Base-by-base conservation (phyloP, 345 rosid species). In the Hevea brasiliensis region DNA sequence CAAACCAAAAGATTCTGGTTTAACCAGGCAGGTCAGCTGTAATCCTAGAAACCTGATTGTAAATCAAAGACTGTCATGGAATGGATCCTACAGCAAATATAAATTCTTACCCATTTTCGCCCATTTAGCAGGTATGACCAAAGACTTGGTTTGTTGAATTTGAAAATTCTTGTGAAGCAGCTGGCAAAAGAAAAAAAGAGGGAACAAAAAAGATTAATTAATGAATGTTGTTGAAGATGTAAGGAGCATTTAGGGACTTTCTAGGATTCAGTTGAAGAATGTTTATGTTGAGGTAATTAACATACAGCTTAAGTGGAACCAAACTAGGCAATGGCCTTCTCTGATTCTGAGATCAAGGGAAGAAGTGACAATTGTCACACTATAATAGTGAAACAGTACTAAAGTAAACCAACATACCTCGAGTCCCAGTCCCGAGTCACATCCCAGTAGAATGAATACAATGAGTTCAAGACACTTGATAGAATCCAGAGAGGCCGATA, bases 371-470 rank as follows among this genome's bases (percentile, higher is more conserved):
- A 9, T 21, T 59, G 50, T 50, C 50, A 62, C 24, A 37, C 17
- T 18, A 40, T 24, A 21, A 17, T n/a, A 42, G 70, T n/a, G 73
- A 69, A 65, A 47, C 35, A 32, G 21, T n/a, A 62, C 2, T 60
- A 47, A n/a, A 48, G 64, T 65, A 50, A 37, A 12, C 32, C 13
- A 41, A 27, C 84, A 53, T 85, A 93, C 98, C 99, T 90, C 81
- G 93, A 77, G 84, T 93, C 98, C 99, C 98, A 96, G 77, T 96
- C 99, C 21, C 98, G 83, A 66, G 90, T 86, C 35, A 96, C 78
- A 70, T 96, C 98, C 99, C 99, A 96, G 79, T 90, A 93, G 87
- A 91, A 96, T 6, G 99, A 96, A 82, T 89, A 95, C 42, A 85
- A 78, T 7, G 97, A 87, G 80, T 91, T 96, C 81, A 94, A 73